A percentile compares a stretch with the other conserved stretches of the same genome.
Conservation (phyloP, 768 basidiomycete species). For the Candolleomyces aberdarensis region DNA sequence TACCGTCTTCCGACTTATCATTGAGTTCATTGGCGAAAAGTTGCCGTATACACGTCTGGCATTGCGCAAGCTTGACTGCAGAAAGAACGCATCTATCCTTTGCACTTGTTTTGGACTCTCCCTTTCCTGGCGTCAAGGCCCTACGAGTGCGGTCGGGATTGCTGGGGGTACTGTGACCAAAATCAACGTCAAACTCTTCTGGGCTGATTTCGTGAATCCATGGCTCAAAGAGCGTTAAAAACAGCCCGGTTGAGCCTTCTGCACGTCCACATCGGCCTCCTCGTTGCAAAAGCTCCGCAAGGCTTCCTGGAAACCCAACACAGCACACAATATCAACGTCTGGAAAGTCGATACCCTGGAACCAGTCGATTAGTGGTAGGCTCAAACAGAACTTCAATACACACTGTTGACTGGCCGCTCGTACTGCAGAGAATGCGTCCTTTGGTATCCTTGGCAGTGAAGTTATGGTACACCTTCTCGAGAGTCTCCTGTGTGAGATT, state of each 20-base stretch:
- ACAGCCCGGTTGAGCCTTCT: background rate
- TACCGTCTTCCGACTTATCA: background rate
- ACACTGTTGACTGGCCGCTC: slow-evolving; percentile 9
- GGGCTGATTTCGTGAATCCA: background rate
- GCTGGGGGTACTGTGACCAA: too few relatives aligned
- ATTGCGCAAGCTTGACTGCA: background rate
- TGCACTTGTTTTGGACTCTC: background rate
- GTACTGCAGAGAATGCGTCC: slow-evolving; percentile 15
- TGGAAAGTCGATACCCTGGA: background rate
- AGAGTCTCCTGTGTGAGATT: too few relatives aligned
- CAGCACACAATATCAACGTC: background rate
- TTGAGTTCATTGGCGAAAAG: too few relatives aligned
- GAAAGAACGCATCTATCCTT: background rate
- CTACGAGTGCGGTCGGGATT: background rate
- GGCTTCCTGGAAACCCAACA: background rate
- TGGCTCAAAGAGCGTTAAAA: background rate
- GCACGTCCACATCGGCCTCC: background rate
- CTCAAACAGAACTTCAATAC: background rate
- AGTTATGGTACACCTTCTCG: too few relatives aligned
- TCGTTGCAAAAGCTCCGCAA: background rate
- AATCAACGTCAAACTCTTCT: background rate
- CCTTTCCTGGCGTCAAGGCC: too few relatives aligned
- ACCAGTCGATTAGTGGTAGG: background rate
- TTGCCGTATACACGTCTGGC: too few relatives aligned
- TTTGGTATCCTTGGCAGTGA: too few relatives aligned